Evolutionary conservation across 768 basidiomycete species (phyloP), one percentile per base, ranked within the genome.

Genomic region (Naematelia encephala): DNA sequence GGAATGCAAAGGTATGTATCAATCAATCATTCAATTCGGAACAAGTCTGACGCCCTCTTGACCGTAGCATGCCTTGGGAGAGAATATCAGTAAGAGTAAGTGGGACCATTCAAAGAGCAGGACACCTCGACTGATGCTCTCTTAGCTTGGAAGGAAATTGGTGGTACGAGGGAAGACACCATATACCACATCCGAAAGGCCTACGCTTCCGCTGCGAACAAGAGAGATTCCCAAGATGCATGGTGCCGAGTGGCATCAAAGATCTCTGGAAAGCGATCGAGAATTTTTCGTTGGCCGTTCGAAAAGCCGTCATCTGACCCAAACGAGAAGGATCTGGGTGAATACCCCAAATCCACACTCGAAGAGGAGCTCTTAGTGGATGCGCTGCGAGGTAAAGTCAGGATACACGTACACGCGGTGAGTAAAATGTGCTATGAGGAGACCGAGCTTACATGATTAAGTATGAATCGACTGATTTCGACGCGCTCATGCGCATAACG

Each of bases 161-260:
- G 34, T 16, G 34, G 34, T 39, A 39, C 34, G 8, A 8, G 34
- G 8, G 8, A 39, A 39, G 34, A 39, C 34, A 39, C 8, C 34
- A 39, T 39, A 8, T 39, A 39, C 34, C 16, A 82, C 30, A 87
- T 87, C 76, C 83, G 89, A 12, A 66, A 84, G 57, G 87, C 85
- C 13, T 89, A 89, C 68, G 80, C 86, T 53, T 80, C 82, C 51
- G 89, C 88, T 0, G 23, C 27, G 16, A 26, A 23, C 89, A 87
- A 1, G 87, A 90, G 58, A 90, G 5, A 90, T 90, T 14, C 90
- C 88, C 10, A 85, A 91, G 22, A 92, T 91, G 0, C 86, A 53
- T 26, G 61, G 56, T 27, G 21, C 14, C 14, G 14, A 4, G 12
- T 21, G 23, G 39, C 52, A 12, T 11, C n/a, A 5, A 54, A 53